Evolutionary conservation across 1,139 yeast species (phyloP).

Genomic region (Saccharomycopsis hybrid): DNA sequence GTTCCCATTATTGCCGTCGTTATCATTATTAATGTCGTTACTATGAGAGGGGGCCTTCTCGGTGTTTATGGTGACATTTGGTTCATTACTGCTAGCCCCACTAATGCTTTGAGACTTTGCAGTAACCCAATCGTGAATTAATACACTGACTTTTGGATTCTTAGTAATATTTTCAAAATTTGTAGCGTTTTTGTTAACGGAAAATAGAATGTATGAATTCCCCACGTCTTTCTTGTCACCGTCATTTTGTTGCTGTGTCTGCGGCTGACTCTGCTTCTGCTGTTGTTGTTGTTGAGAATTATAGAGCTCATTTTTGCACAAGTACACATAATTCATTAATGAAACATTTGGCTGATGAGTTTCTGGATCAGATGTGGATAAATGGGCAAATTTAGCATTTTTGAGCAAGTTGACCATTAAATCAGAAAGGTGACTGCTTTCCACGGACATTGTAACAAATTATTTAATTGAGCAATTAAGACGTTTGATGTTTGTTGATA

Average conservation of each 20-base stretch:
- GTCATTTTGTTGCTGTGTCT: conserved; percentile 16
- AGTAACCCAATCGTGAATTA: conserved; percentile 84
- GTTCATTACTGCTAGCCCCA: too few relatives aligned
- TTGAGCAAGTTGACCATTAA: conserved; percentile 41
- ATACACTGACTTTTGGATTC: conserved; percentile 71
- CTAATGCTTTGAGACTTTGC: conserved; percentile 33
- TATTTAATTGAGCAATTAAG: too few relatives aligned
- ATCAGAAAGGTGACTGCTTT: neutral
- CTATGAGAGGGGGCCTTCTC: conserved; percentile 17
- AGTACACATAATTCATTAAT: conserved; percentile 79
- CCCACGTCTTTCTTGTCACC: conserved; percentile 28
- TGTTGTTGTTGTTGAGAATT: conserved; percentile 11
- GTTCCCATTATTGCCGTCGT: neutral
- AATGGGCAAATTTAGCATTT: conserved; percentile 64
- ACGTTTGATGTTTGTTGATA: neutral
- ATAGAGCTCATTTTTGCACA: conserved; percentile 35
- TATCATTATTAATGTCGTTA: neutral
- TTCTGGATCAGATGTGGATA: conserved; percentile 63
- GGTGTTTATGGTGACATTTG: neutral
- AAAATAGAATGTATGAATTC: conserved; percentile 52
- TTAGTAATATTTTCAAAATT: conserved; percentile 59
- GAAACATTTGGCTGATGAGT: conserved; percentile 70
- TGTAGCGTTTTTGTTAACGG: conserved; percentile 63
- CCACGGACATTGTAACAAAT: neutral
- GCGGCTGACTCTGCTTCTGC: conserved; percentile 27